Evolutionary conservation across 495 filamentous ascomycete species (phyloP).

Genomic region (Penicillium cataractarum): DNA sequence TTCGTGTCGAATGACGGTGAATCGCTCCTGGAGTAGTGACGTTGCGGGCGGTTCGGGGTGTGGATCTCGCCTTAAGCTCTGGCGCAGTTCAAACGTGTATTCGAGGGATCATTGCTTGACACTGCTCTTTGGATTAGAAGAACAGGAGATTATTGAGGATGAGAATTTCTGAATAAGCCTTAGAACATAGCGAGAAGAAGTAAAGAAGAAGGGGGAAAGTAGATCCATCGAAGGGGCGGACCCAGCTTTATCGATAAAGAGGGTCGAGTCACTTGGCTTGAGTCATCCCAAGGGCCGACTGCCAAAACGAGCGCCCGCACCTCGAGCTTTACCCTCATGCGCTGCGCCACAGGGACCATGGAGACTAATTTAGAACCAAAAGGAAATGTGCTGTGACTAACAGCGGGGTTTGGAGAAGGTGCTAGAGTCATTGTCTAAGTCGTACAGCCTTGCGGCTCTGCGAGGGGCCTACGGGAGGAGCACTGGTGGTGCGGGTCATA

Average conservation of each 20-base stretch:
- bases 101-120: constrained; percentile 51
- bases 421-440: background rate
- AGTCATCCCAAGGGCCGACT: constrained; percentile 29
- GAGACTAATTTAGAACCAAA: constrained; percentile 12
- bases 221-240: constrained; percentile 3
- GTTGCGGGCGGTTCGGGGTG: constrained; percentile 30
- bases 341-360: constrained; percentile 6
- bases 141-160: constrained; percentile 4
- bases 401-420: constrained; percentile 6
- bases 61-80: constrained; percentile 19
- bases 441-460: constrained; percentile 21
- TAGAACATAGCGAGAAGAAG: constrained; percentile 1
- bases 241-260: constrained; percentile 47
- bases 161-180: constrained; percentile 4
- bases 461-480: constrained; percentile 13
- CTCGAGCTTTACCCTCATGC: background rate
- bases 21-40: constrained; percentile 23
- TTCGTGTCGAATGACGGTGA: constrained; percentile 19
- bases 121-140: constrained; percentile 1
- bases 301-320: background rate
- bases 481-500: constrained; percentile 14
- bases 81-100: constrained; percentile 44
- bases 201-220: constrained; percentile 1
- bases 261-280: constrained; percentile 29
- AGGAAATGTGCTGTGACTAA: constrained; percentile 22